Percentiles rank a stretch among this genome's conserved stretches.
phyloP scores from a whole-genome alignment of 2,329 filamentous ascomycete genomes.

The Penicillium italicum region DNA sequence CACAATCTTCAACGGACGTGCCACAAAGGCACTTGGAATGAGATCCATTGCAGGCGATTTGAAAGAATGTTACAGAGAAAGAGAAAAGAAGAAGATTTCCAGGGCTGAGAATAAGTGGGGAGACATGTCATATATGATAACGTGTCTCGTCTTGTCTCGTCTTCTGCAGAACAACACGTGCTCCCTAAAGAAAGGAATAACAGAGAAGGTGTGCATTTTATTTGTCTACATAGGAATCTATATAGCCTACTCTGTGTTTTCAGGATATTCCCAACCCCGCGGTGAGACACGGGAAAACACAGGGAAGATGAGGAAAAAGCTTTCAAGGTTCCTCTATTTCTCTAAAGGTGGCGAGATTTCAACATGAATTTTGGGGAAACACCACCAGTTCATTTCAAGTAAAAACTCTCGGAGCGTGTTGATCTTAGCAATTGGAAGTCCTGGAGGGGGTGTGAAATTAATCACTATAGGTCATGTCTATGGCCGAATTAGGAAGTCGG shows the following conservation, averaged over 20 bases:
- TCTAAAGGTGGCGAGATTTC: background rate
- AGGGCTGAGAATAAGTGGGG: background rate
- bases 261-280: background rate
- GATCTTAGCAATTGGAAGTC: background rate
- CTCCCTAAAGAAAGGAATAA: background rate
- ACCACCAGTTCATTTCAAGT: background rate
- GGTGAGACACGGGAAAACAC: background rate
- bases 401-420: background rate
- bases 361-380: background rate
- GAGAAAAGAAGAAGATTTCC: background rate
- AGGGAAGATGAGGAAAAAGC: background rate
- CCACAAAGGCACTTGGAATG: slow-evolving; percentile 5
- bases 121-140: background rate
- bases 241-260: background rate
- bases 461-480: background rate
- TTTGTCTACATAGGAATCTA: background rate
- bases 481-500: background rate
- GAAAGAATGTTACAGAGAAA: background rate
- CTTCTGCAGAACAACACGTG: background rate
- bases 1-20: slow-evolving; percentile 4
- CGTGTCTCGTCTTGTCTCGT: background rate
- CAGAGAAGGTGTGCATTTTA: background rate
- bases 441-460: background rate
- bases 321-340: background rate
- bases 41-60: background rate